phyloP scores from a whole-genome alignment of 1,139 yeast species.

The Blastobotrys petasosporus region DNA sequence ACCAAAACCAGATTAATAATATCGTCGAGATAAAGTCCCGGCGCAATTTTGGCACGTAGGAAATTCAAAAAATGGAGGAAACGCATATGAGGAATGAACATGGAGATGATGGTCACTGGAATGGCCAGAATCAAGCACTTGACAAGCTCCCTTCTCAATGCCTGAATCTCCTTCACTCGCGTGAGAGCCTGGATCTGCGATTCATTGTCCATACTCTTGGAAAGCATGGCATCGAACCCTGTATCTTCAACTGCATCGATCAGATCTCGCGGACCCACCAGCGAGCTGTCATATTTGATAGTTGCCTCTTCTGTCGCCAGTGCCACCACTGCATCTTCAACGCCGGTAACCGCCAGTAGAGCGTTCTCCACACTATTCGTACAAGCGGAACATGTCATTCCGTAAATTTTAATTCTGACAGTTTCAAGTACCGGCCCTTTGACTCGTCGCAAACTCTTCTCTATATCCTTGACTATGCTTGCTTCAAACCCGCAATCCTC shows the following conservation, averaged over 20 bases:
- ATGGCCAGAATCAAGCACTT: slow-evolving; percentile 50
- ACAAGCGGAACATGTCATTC: slow-evolving; percentile 62
- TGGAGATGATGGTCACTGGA: slow-evolving; percentile 58
- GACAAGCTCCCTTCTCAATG: slow-evolving; percentile 58
- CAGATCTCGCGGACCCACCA: slow-evolving; percentile 53
- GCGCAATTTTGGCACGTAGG: slow-evolving; percentile 23
- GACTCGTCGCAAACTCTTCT: background rate
- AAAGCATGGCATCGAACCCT: slow-evolving; percentile 46
- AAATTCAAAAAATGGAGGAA: slow-evolving; percentile 23
- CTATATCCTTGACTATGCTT: slow-evolving; percentile 1
- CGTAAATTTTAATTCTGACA: slow-evolving; percentile 39
- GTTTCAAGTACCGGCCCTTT: slow-evolving; percentile 9
- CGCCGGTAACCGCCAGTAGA: slow-evolving; percentile 42
- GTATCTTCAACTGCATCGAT: slow-evolving; percentile 43
- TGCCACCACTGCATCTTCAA: slow-evolving; percentile 39
- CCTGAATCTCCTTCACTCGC: slow-evolving; percentile 61
- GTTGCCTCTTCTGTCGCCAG: slow-evolving; percentile 41
- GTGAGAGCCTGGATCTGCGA: slow-evolving; percentile 67
- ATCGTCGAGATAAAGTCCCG: slow-evolving; percentile 40
- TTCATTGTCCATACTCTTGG: slow-evolving; percentile 41
- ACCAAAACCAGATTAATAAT: slow-evolving; percentile 58
- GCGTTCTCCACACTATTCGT: slow-evolving; percentile 46
- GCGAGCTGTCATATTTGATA: slow-evolving; percentile 41
- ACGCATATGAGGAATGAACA: slow-evolving; percentile 37
- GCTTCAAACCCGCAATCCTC: slow-evolving; percentile 79